Percentiles rank a stretch among this genome's conserved stretches.
Conservation (phyloP, 129 eudicot species). For the Artemisia argyi region DNA sequence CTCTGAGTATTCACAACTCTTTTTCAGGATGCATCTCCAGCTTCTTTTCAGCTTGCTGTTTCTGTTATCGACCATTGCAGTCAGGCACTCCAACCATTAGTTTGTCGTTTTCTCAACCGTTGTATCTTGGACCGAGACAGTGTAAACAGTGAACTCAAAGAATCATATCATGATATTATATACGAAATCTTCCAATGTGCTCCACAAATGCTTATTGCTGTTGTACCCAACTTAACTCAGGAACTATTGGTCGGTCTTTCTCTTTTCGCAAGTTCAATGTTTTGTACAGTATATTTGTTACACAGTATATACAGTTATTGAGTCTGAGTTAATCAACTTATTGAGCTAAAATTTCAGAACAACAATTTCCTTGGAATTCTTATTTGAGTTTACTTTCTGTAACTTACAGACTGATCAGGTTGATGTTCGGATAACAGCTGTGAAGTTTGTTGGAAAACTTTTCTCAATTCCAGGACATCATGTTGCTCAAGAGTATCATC, state of each 20-base stretch:
- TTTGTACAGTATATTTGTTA: neutral
- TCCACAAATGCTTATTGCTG: constrained; percentile 75
- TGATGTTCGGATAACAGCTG: constrained; percentile 91
- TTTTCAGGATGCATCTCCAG: constrained; percentile 63
- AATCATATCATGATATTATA: constrained; percentile 73
- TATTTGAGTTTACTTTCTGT: neutral
- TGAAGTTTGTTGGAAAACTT: constrained; percentile 70
- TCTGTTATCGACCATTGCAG: constrained; percentile 70
- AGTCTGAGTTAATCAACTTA: constrained; percentile 10
- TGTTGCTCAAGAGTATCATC: constrained; percentile 58
- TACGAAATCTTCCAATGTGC: constrained; percentile 61
- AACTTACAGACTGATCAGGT: constrained; percentile 87
- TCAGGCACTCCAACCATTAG: constrained; percentile 53
- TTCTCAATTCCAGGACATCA: constrained; percentile 55
- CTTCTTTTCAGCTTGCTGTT: constrained; percentile 67
- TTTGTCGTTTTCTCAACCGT: constrained; percentile 72
- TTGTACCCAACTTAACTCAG: constrained; percentile 74
- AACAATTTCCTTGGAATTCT: neutral
- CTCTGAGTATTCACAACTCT: neutral
- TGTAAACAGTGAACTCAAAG: constrained; percentile 66
- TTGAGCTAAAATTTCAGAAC: constrained; percentile 2
- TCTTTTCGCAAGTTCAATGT: neutral
- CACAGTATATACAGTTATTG: neutral
- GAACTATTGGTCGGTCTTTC: constrained; percentile 68
- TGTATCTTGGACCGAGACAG: constrained; percentile 78